Evolutionary conservation across 306 rosid species (phyloP).

Genomic region (Medicago truncatula): MtrunA17r5.0-ANR NC_053045.1:6526501-6527000

Average conservation of each 20-base stretch:
- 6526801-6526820: not conserved
- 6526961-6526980: not conserved
- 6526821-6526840: slow-evolving; percentile 18
- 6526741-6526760: too few relatives aligned
- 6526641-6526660: too few relatives aligned
- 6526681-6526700: too few relatives aligned
- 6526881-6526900: not conserved
- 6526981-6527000: not conserved
- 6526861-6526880: slow-evolving; percentile 2
- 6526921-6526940: not conserved
- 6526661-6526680: too few relatives aligned
- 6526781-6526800: not conserved
- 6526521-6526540: not conserved
- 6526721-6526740: too few relatives aligned
- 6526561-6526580: not conserved
- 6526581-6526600: not conserved
- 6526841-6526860: slow-evolving; percentile 5
- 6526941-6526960: not conserved
- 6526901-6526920: not conserved
- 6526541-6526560: not conserved
- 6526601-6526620: not conserved
- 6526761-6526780: too few relatives aligned
- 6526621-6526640: too few relatives aligned
- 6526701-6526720: too few relatives aligned
- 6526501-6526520: slow-evolving; percentile 10